A percentile compares a stretch with the other conserved stretches of the same genome.
Conservation (phyloP, 768 basidiomycete genomes). For the Gautieria morchelliformis region DNA sequence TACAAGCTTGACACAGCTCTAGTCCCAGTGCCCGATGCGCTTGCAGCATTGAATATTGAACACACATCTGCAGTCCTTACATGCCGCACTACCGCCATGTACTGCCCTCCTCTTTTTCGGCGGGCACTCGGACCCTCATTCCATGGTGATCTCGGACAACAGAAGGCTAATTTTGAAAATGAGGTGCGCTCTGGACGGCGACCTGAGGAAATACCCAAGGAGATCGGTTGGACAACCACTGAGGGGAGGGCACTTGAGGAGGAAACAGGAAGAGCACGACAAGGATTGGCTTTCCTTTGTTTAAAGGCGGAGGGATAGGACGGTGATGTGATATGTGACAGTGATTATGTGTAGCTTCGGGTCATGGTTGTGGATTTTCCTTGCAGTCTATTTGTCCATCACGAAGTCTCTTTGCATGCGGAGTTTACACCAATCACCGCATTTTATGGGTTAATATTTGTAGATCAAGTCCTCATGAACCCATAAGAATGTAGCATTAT, state of each 20-base stretch:
- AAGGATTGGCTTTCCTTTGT: conserved; percentile 74
- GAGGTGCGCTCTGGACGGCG: conserved; percentile 37
- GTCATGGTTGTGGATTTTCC: too few species aligned
- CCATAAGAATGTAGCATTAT: too few species aligned
- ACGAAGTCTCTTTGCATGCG: too few species aligned
- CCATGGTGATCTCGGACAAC: conserved; percentile 63
- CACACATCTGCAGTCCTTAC: conserved; percentile 47
- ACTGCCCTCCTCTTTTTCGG: conserved; percentile 82
- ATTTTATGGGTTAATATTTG: too few species aligned
- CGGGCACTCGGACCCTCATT: conserved; percentile 81
- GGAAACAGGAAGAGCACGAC: conserved; percentile 67
- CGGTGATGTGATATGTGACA: too few species aligned
- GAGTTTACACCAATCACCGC: too few species aligned
- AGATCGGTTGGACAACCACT: conserved; percentile 61
- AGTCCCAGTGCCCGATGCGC: conserved; percentile 14
- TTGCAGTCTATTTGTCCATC: too few species aligned
- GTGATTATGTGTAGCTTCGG: too few species aligned
- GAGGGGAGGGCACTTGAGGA: conserved; percentile 76
- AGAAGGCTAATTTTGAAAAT: conserved; percentile 64
- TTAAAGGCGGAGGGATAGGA: conserved; percentile 19
- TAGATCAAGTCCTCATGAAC: too few species aligned
- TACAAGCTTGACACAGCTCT: not conserved
- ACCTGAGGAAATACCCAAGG: conserved; percentile 43
- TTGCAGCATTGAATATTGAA: conserved; percentile 53
- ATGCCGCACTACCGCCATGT: conserved; percentile 61